Evolutionary conservation across 768 basidiomycete species (phyloP).

Genomic region (Trametes sanguinea): DNA sequence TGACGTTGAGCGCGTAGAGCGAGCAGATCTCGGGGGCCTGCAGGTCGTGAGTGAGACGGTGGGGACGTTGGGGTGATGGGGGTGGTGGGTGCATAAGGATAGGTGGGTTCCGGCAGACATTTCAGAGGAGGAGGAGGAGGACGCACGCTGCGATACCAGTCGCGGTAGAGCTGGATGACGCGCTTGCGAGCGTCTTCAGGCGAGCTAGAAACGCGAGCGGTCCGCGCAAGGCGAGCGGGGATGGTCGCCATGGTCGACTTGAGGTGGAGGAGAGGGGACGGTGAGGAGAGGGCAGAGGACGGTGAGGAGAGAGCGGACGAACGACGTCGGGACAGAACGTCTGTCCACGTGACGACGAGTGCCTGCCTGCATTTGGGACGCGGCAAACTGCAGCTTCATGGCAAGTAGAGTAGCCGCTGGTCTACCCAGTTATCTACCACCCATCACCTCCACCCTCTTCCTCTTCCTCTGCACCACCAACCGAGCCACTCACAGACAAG

Average conservation of each 20-base stretch:
- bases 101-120: constrained; percentile 1
- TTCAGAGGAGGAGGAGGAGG: constrained; percentile 7
- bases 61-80: background rate
- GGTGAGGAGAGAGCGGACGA: background rate
- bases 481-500: background rate
- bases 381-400: background rate
- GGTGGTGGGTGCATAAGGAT: background rate
- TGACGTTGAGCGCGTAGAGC: constrained; percentile 80
- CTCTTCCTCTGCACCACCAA: background rate
- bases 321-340: constrained; percentile 11
- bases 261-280: background rate
- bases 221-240: constrained; percentile 81
- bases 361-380: background rate
- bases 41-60: background rate
- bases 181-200: constrained; percentile 65
- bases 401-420: no score
- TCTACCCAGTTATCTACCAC: background rate
- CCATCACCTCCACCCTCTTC: background rate
- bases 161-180: constrained; percentile 80
- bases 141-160: constrained; percentile 92
- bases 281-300: background rate
- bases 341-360: constrained; percentile 1
- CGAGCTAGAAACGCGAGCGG: constrained; percentile 58
- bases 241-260: constrained; percentile 69
- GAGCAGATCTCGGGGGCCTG: constrained; percentile 91